Base-by-base conservation (phyloP, 805 yeast genomes). In the Starmera quercuum region DNA sequence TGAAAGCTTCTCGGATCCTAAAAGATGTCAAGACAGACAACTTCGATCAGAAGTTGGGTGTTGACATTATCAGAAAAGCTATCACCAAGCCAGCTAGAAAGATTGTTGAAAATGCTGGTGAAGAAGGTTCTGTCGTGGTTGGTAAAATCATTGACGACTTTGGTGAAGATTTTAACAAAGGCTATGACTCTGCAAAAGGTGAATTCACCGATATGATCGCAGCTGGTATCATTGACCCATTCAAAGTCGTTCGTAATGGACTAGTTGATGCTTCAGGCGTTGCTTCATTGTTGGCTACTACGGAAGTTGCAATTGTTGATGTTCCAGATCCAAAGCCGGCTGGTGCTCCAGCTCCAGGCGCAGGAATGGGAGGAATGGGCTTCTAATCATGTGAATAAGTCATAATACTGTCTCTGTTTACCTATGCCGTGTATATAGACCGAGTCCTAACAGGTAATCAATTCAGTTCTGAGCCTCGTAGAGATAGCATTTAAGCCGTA, bases 161-260 rank as follows among this genome's bases (percentile, higher is more conserved):
- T 29, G 81, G 78, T 33, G 71, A 68, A 25, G 82, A 81, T 44
- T 92, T 92, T 74, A 80, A 83, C 70, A 67, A 61, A 53, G 98
- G 98, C 62, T 88, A 78, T 69, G 90, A 92, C 67, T 79, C 95
- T 29, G 73, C 95, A 42, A 85, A 84, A 63, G 92, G 95, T 49
- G 86, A 85, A 66, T 85, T 75, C 70, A 86, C 92, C 44, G 95
- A 92, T 61, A 87, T 92, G 96, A 78, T 90, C 51, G 85, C 85
- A 46, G 80, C 92, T 39, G 98, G 98, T 73, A 90, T 92, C 66
- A 86, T 90, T 53, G 98, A 92, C 64, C 98, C 98, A 49, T 86
- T 90, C 76, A 90, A 87, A 75, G 97, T 90, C 48, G 96, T 92
- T 40, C 85, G 92, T 71, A 79, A 85, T 53, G 97, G 97, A 42